Percentiles rank a stretch among this genome's conserved stretches.
phyloP scores from a whole-genome alignment of 192 early-diverging fungal species.

The Jimgerdemannia lactiflua region DNA sequence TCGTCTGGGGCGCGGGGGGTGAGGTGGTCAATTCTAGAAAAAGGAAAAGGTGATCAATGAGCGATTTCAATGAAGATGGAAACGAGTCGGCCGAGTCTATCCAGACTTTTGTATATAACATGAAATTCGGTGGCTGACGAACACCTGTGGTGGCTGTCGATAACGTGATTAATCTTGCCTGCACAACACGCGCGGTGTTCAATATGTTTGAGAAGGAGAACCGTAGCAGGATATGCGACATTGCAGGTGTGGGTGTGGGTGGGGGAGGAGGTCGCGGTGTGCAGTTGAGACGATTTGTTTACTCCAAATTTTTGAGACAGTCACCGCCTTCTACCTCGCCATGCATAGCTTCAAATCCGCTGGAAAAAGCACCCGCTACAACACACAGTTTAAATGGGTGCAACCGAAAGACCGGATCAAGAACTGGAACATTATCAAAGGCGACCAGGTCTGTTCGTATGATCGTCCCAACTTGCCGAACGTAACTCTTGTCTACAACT shows the following conservation, averaged over 20 bases:
- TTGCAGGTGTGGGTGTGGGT: too few species aligned
- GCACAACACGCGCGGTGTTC: background rate
- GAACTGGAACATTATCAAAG: conserved; percentile 32
- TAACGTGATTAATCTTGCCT: background rate
- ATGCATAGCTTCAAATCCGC: conserved; percentile 37
- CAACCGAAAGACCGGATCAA: conserved; percentile 31
- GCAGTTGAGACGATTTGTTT: too few species aligned
- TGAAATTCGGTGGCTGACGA: background rate
- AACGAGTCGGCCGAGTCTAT: background rate
- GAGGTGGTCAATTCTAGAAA: background rate
- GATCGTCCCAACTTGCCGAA: too few species aligned
- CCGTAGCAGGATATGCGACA: background rate
- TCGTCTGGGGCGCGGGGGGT: background rate
- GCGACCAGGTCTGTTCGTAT: conserved; percentile 29
- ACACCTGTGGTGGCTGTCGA: background rate
- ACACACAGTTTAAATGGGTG: conserved; percentile 23
- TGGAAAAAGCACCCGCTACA: conserved; percentile 25
- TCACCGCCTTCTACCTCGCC: too few species aligned
- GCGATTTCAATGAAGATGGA: background rate
- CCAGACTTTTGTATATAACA: background rate
- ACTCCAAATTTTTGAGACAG: too few species aligned
- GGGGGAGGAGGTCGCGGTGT: too few species aligned
- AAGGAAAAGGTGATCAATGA: background rate
- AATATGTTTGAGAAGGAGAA: background rate
- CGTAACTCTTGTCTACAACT: background rate